Percentiles rank a stretch among this genome's conserved stretches.
phyloP scores from a whole-genome alignment of 2,329 filamentous ascomycete genomes.

The Sporothrix euskadiensis region DNA sequence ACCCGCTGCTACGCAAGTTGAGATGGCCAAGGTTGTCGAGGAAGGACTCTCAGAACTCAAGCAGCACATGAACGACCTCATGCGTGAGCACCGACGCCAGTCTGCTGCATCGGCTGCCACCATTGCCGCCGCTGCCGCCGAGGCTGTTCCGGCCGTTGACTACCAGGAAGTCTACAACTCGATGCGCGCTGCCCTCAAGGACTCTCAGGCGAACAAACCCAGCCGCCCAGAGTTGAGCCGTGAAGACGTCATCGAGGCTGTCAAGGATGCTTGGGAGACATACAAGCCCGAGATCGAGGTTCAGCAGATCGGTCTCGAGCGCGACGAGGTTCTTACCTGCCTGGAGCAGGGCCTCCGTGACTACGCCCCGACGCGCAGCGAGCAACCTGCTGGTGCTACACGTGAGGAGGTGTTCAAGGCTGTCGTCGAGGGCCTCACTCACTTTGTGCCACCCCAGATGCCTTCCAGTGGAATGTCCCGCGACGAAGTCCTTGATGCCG shows the following conservation, averaged over 20 bases:
- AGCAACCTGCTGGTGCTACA: conserved; percentile 61
- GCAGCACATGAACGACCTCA: conserved; percentile 76
- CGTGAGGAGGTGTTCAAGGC: conserved; percentile 83
- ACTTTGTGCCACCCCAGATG: conserved; percentile 73
- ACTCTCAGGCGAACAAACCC: conserved; percentile 55
- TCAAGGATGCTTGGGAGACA: conserved; percentile 87
- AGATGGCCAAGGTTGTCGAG: conserved; percentile 75
- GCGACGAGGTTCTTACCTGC: conserved; percentile 85
- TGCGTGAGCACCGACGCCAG: conserved; percentile 72
- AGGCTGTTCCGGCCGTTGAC: conserved; percentile 60
- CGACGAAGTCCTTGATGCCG: conserved; percentile 80
- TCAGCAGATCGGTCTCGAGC: conserved; percentile 84
- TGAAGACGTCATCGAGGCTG: conserved; percentile 82
- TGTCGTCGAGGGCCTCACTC: conserved; percentile 80
- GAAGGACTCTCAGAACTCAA: conserved; percentile 80
- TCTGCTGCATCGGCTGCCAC: conserved; percentile 56
- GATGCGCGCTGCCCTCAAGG: conserved; percentile 72
- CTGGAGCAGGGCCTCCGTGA: conserved; percentile 82
- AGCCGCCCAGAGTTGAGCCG: conserved; percentile 60
- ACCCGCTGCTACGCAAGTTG: conserved; percentile 61
- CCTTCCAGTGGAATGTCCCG: conserved; percentile 66
- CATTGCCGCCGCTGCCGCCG: conserved; percentile 51
- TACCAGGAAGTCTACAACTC: conserved; percentile 85
- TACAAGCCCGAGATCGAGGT: conserved; percentile 93
- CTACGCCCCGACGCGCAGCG: conserved; percentile 58